Base-by-base conservation (phyloP, 2,329 filamentous ascomycete genomes). In the Monosporascus sp. region DNA sequence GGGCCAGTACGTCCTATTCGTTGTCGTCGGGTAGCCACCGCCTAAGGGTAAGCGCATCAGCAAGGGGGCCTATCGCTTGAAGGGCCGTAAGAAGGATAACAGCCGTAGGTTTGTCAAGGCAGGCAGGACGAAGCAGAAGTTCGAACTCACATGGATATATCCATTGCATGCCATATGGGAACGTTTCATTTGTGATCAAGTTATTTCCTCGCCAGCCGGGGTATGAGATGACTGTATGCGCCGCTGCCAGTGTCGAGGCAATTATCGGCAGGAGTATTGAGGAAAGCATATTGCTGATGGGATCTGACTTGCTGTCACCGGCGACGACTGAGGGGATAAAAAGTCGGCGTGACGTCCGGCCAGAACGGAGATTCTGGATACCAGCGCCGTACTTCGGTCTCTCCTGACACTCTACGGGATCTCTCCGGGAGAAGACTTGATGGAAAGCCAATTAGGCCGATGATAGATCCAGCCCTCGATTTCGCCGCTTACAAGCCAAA, bases 91-190 rank as follows among this genome's bases (percentile, higher is more conserved):
- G 11, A 14, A 35, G 31, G 31, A 35, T 5, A 35, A 35, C 4
- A 35, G 11, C 55, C 47, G 52, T 48, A 22, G 52, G 47, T 53
- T 35, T 35, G 31, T 14, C 5, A 37, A 24, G 9, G 22, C 22
- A 41, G 35, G 22, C 24, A 17, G 24, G 39, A 3, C 25, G 24
- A 18, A 47, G 22, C 24, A n/a, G 11, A 24, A 52, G 43, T 41
- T 35, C 37, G 35, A 20, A 47, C 89, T 74, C 77, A 96, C 91
- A 97, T 71, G 92, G 91, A 76, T 96, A 96, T 69, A 86, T 84
- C 91, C 91, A 97, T 75, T 96, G 88, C 89, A 94, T 93, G 72
- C 91, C 92, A 61, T 89, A 96, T 2, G 91, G 91, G 62, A 83
- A 94, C 1, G 81, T 84, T 2, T 82, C 83, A 68, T 90, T 95